A percentile compares a stretch with the other conserved stretches of the same genome.
These are phyloP conservation scores for Pestalotiopsis sp. DNA, from an alignment of 2,329 filamentous ascomycete genomes.

Conservation along the genomic window DNA sequence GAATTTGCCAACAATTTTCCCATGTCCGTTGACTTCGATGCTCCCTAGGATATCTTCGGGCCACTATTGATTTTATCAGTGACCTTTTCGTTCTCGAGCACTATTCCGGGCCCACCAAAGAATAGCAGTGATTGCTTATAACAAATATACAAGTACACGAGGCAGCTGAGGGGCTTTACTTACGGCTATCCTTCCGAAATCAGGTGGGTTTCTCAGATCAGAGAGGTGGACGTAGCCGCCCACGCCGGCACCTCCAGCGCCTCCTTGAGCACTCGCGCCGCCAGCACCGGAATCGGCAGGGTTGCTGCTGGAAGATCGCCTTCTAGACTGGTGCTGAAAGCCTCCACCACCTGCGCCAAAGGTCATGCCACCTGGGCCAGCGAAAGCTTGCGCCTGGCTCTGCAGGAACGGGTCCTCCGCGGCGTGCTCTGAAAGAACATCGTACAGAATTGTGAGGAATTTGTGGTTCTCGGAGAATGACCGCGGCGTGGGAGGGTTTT, in stretches of 20 bases:
- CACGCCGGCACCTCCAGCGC: slow-evolving; percentile 58
- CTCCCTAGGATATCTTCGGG: slow-evolving; percentile 72
- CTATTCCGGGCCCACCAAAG: background rate
- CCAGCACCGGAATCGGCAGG: slow-evolving; percentile 50
- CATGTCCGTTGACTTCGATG: slow-evolving; percentile 61
- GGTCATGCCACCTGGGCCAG: slow-evolving; percentile 56
- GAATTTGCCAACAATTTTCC: slow-evolving; percentile 59
- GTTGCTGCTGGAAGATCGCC: slow-evolving; percentile 34
- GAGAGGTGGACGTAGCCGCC: slow-evolving; percentile 68
- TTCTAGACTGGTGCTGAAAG: slow-evolving; percentile 43
- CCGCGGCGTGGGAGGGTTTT: slow-evolving; percentile 61
- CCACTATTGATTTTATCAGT: slow-evolving; percentile 37
- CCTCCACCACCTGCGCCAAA: slow-evolving; percentile 55
- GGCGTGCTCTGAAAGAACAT: slow-evolving; percentile 57
- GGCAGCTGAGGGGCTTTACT: background rate
- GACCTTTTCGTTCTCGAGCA: background rate
- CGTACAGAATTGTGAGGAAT: slow-evolving; percentile 61
- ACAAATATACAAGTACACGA: background rate
- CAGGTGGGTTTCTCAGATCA: slow-evolving; percentile 64
- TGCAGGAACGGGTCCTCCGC: slow-evolving; percentile 56
- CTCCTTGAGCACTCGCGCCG: slow-evolving; percentile 62
- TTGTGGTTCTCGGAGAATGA: slow-evolving; percentile 61
- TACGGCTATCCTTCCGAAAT: slow-evolving; percentile 64
- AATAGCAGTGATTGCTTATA: background rate
- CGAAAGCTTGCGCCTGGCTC: slow-evolving; percentile 61